These are phyloP conservation scores for Parietaria judaica DNA, from an alignment of 306 rosid genomes.

Conservation along the genomic window DNA sequence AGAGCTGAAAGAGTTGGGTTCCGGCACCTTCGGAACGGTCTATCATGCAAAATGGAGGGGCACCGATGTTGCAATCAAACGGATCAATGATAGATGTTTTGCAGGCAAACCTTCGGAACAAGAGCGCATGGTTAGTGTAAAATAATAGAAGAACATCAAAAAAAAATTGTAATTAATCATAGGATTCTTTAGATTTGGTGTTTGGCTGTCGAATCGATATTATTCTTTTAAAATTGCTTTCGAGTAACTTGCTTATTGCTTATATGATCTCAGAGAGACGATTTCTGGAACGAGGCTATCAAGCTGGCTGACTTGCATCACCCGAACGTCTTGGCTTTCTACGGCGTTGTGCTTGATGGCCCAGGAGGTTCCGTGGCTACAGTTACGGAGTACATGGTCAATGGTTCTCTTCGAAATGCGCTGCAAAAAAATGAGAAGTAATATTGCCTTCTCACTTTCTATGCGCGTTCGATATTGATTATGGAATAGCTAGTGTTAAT, in stretches of 20 bases:
- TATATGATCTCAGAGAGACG: slow-evolving; percentile 52
- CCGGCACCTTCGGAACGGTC: slow-evolving; percentile 88
- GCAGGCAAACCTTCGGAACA: slow-evolving; percentile 87
- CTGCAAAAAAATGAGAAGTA: slow-evolving; percentile 85
- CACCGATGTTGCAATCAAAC: slow-evolving; percentile 84
- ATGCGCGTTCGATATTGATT: not conserved
- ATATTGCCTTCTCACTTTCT: not conserved
- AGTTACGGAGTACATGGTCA: slow-evolving; percentile 89
- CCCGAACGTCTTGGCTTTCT: slow-evolving; percentile 93
- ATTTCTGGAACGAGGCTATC: slow-evolving; percentile 97
- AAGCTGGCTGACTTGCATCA: slow-evolving; percentile 94
- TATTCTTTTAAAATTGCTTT: not conserved
- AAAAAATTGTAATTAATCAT: no score
- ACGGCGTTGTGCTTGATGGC: slow-evolving; percentile 90
- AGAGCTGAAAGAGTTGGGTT: slow-evolving; percentile 73
- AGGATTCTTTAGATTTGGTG: no score
- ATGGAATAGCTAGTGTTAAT: not conserved
- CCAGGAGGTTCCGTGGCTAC: slow-evolving; percentile 89
- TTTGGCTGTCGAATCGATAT: slow-evolving; percentile 2
- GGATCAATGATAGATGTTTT: slow-evolving; percentile 87
- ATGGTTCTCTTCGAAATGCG: slow-evolving; percentile 80
- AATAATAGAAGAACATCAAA: no score
- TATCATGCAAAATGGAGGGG: slow-evolving; percentile 98
- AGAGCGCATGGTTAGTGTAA: slow-evolving; percentile 66
- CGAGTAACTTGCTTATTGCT: not conserved